Conservation (phyloP, 1,284 basidiomycete species). For the Microbotryum scabiosae region DNA sequence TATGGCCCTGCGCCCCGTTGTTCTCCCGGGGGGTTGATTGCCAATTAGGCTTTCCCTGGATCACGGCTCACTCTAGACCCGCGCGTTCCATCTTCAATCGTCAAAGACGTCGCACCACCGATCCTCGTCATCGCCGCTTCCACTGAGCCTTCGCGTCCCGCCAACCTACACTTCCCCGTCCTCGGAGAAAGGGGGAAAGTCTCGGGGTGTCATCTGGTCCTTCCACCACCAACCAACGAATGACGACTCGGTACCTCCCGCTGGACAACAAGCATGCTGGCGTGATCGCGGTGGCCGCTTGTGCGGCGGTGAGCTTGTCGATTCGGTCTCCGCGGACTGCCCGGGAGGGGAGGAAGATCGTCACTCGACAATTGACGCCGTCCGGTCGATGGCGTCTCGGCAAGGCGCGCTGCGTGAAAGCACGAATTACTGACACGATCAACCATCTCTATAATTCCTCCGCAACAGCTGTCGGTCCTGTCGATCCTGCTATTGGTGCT, state of each 20-base stretch:
- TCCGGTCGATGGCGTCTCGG: not conserved
- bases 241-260: not conserved
- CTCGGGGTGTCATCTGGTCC: no score
- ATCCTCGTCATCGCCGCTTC: no score
- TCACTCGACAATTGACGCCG: not conserved
- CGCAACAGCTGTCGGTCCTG: conserved; percentile 3
- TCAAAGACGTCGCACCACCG: no score
- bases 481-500: not conserved
- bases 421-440: not conserved
- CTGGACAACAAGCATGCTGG: conserved; percentile 4
- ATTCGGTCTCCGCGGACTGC: not conserved
- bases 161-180: no score
- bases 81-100: no score
- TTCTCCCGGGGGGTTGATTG: no score
- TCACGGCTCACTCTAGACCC: no score
- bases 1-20: no score
- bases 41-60: no score
- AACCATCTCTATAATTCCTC: not conserved
- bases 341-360: not conserved
- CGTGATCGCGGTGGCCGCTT: conserved; percentile 7
- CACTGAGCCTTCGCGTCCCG: no score
- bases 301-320: conserved; percentile 1
- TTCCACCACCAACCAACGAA: no score
- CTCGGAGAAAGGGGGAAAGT: no score
- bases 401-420: conserved; percentile 3